Evolutionary conservation across 2,329 filamentous ascomycete species (phyloP), one percentile per base, ranked within the genome.

Genomic region (Stemphylium beticola): DNA sequence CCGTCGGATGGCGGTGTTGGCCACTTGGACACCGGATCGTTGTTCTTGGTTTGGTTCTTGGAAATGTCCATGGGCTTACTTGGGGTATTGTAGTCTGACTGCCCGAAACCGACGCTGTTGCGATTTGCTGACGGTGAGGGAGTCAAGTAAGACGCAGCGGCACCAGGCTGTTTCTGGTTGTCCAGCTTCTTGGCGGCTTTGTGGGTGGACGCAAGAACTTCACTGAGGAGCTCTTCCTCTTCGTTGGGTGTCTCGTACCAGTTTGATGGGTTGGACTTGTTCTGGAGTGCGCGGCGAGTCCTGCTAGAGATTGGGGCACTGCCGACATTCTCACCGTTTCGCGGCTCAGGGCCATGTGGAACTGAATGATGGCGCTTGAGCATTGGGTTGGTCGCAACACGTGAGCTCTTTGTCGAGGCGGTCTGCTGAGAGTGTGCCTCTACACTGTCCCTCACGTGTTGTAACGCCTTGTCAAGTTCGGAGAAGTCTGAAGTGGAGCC

Each of bases 1-100:
- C 96, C 93, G 69, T 96, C 93, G 65, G 97, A 96, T 3, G 95
- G 93, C 18, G 95, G 95, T 14, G 95, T 98, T 3, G 93, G 93
- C 89, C 93, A 97, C 77, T 96, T 95, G 34, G 87, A 82, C 49
- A 82, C 72, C 31, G 72, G 77, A 18, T 80, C 78, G 50, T 78
- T 71, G 49, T 81, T 77, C 61, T 83, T 75, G 57, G 55, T 44
- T 17, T 56, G 68, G 26, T 61, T 55, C 51, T 74, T 73, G 68
- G 82, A 81, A 49, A 91, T 86, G 62, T 90, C 84, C 60, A 93
- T 76, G 10, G 91, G 90, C 74, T 89, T 91, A 8, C 88, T 85
- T 2, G 88, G 84, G 31, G 87, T 75, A 0, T 80, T 80, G 68
- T 87, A 83, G 32, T 84, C 81, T 22, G 83, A 82, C 22, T 82